Conservation (phyloP, 495 filamentous ascomycete genomes). For the Clavariopsis aquatica region DNA sequence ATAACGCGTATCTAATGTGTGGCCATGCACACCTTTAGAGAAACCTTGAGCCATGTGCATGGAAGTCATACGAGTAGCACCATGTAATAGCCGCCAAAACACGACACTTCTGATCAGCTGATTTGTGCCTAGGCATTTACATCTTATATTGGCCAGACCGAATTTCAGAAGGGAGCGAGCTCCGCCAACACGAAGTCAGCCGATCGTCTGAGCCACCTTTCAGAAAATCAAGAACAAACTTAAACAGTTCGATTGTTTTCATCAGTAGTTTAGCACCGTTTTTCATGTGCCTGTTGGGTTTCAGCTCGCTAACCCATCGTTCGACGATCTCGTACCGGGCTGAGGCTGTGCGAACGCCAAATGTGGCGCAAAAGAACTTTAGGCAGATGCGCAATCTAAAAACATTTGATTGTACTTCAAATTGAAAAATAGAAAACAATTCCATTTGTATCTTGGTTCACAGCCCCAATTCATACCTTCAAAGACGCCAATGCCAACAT, state of each 20-base stretch:
- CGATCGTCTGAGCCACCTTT: too few species aligned
- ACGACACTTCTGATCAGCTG: too few species aligned
- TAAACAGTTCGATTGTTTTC: too few species aligned
- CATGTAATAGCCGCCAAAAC: too few species aligned
- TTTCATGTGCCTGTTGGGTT: not conserved
- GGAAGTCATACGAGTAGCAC: not conserved
- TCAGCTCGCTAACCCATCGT: not conserved
- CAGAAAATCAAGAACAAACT: too few species aligned
- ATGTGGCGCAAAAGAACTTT: not conserved
- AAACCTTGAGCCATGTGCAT: not conserved
- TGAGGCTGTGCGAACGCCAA: not conserved
- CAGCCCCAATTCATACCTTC: not conserved
- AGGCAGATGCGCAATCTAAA: not conserved
- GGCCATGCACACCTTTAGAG: not conserved
- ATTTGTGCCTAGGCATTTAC: too few species aligned
- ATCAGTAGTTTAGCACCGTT: too few species aligned
- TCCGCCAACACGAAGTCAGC: too few species aligned
- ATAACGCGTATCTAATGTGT: not conserved
- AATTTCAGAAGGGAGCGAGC: too few species aligned
- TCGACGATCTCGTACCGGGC: not conserved
- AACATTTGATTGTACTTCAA: not conserved
- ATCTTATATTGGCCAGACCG: too few species aligned
- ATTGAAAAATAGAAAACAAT: not conserved
- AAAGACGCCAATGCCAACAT: not conserved
- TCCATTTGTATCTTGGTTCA: not conserved